Percentiles rank a stretch among this genome's conserved stretches.
phyloP scores from a whole-genome alignment of 1,284 basidiomycete genomes.

The Retiboletus fuscus region DNA sequence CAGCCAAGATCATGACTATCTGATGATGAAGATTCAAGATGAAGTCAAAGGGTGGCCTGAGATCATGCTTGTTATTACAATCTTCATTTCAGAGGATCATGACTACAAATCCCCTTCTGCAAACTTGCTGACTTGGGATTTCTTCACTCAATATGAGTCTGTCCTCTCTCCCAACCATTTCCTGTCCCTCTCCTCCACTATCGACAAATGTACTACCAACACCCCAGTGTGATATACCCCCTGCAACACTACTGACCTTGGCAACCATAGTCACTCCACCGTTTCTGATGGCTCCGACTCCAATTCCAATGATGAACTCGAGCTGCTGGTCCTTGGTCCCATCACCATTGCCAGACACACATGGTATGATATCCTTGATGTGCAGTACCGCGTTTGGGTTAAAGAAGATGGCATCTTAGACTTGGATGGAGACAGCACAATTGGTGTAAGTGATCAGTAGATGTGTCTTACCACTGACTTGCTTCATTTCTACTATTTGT shows the following conservation, averaged over 20 bases:
- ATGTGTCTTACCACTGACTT: neutral
- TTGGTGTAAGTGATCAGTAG: neutral
- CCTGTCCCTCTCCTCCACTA: neutral
- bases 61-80: neutral
- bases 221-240: too few relatives aligned
- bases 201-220: neutral
- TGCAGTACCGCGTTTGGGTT: neutral
- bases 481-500: conserved; percentile 1
- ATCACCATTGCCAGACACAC: neutral
- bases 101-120: neutral
- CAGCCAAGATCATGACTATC: neutral
- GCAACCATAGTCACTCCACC: neutral
- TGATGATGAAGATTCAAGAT: neutral
- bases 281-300: neutral
- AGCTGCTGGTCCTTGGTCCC: neutral
- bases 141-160: neutral
- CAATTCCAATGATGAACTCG: neutral
- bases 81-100: neutral
- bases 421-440: neutral
- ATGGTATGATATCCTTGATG: neutral
- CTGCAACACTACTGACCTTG: neutral
- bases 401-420: neutral
- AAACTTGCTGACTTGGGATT: neutral
- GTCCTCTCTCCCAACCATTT: neutral
- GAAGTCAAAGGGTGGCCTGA: neutral